Conservation (phyloP, 169 alveolate genomes). For the Plasmodium billcollinsi region DNA sequence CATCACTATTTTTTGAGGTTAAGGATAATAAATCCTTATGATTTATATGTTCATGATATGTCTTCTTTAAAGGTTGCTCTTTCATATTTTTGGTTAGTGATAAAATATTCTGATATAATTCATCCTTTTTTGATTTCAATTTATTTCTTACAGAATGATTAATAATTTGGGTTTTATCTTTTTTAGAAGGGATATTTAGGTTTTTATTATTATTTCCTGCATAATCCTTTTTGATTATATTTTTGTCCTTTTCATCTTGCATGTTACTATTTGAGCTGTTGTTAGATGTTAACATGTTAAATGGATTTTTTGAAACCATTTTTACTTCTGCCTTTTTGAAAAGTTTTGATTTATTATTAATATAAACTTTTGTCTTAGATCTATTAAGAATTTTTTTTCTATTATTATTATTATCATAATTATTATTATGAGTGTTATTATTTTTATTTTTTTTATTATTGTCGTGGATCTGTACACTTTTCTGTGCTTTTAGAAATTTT, state of each 20-base stretch:
- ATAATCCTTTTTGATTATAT: neutral
- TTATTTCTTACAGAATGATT: constrained; percentile 35
- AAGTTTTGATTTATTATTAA: constrained; percentile 44
- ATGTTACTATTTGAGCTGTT: constrained; percentile 13
- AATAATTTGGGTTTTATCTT: neutral
- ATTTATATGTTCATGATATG: constrained; percentile 39
- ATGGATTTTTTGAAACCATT: constrained; percentile 59
- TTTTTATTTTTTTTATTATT: constrained; percentile 31
- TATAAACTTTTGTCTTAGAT: constrained; percentile 66
- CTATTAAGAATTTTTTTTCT: constrained; percentile 22
- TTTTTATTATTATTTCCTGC: constrained; percentile 1
- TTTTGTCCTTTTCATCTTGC: constrained; percentile 1
- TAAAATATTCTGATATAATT: constrained; percentile 55
- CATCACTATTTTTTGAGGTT: constrained; percentile 52
- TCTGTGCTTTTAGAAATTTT: constrained; percentile 32
- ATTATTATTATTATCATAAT: no score
- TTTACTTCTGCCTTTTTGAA: constrained; percentile 59
- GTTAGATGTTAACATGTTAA: constrained; percentile 26
- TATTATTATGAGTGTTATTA: no score
- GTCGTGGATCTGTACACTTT: constrained; percentile 5
- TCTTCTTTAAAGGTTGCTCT: constrained; percentile 50
- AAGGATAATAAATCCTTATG: constrained; percentile 42
- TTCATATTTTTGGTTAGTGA: constrained; percentile 72
- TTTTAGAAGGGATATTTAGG: neutral
- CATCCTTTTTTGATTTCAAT: constrained; percentile 49